phyloP scores from a whole-genome alignment of 805 yeast genomes.

The Komagataella pseudopastoris region DNA sequence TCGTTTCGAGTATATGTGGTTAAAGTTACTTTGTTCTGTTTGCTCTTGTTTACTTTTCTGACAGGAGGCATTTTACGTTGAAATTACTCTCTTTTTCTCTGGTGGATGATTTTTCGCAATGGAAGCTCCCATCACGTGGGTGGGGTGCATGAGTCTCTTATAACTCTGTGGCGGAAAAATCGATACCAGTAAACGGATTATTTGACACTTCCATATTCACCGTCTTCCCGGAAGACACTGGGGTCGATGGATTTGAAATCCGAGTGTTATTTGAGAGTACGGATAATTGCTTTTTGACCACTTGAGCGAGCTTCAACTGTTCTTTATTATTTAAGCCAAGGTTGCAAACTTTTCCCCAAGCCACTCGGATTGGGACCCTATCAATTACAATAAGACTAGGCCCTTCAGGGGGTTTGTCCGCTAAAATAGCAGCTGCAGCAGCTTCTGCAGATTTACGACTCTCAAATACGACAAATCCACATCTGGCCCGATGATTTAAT shows the following conservation, averaged over 20 bases:
- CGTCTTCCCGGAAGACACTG: background rate
- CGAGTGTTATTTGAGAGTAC: slow-evolving; percentile 32
- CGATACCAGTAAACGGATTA: background rate
- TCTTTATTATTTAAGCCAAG: slow-evolving; percentile 30
- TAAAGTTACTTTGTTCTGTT: slow-evolving; percentile 12
- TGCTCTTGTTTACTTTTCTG: background rate
- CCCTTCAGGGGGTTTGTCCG: slow-evolving; percentile 3
- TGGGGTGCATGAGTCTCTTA: background rate
- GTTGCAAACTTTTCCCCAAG: slow-evolving; percentile 38
- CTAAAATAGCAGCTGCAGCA: slow-evolving; percentile 12
- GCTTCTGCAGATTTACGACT: slow-evolving; percentile 39
- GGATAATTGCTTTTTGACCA: slow-evolving; percentile 39
- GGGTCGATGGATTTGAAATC: background rate
- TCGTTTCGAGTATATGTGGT: slow-evolving; percentile 19
- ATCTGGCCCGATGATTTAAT: slow-evolving; percentile 42
- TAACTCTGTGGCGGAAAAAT: background rate
- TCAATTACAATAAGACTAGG: slow-evolving; percentile 23
- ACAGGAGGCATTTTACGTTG: background rate
- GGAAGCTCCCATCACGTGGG: background rate
- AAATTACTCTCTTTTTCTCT: slow-evolving; percentile 1
- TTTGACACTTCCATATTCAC: background rate
- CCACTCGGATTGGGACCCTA: slow-evolving; percentile 32
- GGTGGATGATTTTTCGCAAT: background rate
- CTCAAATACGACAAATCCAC: slow-evolving; percentile 50
- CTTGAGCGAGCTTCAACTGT: slow-evolving; percentile 29